These are phyloP conservation scores for Cyphellophora attinorum DNA, from an alignment of 2,329 filamentous ascomycete species.

Conservation along the genomic window DNA sequence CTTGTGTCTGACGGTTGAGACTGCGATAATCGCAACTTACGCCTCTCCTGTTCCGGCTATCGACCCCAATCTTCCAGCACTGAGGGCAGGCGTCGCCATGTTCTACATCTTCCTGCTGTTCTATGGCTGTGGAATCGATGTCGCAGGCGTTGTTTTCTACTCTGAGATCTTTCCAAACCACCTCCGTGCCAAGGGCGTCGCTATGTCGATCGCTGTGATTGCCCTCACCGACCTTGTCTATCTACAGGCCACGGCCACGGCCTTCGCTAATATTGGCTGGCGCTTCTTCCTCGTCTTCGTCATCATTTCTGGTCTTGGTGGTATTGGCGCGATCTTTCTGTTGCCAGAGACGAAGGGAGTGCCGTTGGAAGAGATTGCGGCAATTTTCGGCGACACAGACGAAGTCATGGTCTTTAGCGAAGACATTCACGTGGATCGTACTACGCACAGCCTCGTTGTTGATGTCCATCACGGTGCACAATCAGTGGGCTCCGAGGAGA, in stretches of 20 bases:
- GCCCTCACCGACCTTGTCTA: constrained; percentile 18
- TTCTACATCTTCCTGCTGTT: constrained; percentile 33
- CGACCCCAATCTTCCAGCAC: constrained; percentile 24
- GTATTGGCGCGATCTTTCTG: constrained; percentile 16
- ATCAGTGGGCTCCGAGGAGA: no score
- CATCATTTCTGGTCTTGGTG: constrained; percentile 20
- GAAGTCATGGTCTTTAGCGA: constrained; percentile 7
- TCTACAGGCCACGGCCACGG: constrained; percentile 25
- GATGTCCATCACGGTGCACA: constrained; percentile 4
- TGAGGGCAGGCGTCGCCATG: constrained; percentile 31
- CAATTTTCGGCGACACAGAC: constrained; percentile 21
- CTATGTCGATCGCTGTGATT: constrained; percentile 19
- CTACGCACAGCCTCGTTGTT: constrained; percentile 8
- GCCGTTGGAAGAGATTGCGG: constrained; percentile 22
- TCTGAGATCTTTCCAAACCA: constrained; percentile 39
- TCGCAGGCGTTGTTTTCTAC: constrained; percentile 14
- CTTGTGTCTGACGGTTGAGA: constrained; percentile 21
- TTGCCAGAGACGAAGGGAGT: constrained; percentile 23
- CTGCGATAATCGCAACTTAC: constrained; percentile 15
- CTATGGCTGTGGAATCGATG: constrained; percentile 27
- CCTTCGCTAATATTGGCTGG: constrained; percentile 24
- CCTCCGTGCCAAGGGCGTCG: constrained; percentile 38
- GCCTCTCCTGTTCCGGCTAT: constrained; percentile 2
- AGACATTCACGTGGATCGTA: constrained; percentile 8
- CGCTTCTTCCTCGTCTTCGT: constrained; percentile 27